Evolutionary conservation across 345 rosid species (phyloP), one percentile per base, ranked within the genome.

Genomic region (Hibiscus syriacus): DNA sequence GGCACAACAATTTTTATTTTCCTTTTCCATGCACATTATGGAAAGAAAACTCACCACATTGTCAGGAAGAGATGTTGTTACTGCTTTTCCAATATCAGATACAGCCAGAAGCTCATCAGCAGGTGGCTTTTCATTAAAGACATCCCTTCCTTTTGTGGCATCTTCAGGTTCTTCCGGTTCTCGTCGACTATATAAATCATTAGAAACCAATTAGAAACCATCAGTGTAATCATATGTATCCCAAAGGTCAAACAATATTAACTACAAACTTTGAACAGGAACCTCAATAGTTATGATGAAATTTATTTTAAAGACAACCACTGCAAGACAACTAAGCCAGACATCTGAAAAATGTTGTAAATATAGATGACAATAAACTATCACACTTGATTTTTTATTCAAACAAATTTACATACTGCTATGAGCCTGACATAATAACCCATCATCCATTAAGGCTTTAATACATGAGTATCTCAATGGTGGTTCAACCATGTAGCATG

Each of bases 151-250:
- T 76, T 94, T 93, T 61, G 87, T 89, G 64, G 96, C 84, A 78
- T 94, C 99, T 72, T 89, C 98, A 65, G 98, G 92, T 74, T 94
- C 99, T 83, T 88, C 98, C 7, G 99, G 98, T 81, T 88, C 99
- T 85, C 99, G 86, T 74, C 80, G 89, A 79, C 96, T 90, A 70
- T 74, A 66, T 39, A 69, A 48, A 71, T 29, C 64, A 76, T 50
- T 71, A 70, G 30, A 38, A 23, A 14, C 14, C 38, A 52, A n/a
- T n/a, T n/a, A n/a, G n/a, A n/a, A 23, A 14, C 14, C 38, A 52
- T 32, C 38, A 54, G 19, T 53, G 6, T 46, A 59, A 61, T 36
- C 2, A 68, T 67, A 72, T 49, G 50, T 10, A 58, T 12, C 25
- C 62, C 49, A n/a, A 41, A 43, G 59, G 20, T 30, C 36, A 17